Evolutionary conservation across 441 rosid species (phyloP), one percentile per base, ranked within the genome.

Genomic region (Kokia cookei): DNA sequence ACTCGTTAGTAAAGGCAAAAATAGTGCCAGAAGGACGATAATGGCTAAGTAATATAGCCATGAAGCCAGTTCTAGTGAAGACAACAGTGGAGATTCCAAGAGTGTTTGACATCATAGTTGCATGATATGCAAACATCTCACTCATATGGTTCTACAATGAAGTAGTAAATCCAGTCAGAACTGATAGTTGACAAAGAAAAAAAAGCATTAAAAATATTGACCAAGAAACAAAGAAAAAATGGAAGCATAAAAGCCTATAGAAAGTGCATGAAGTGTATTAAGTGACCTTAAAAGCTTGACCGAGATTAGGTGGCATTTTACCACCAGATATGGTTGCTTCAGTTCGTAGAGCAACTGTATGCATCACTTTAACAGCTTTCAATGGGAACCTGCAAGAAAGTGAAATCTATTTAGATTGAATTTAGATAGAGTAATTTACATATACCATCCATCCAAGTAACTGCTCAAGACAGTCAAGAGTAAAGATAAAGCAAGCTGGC

Each of bases 121-220:
- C 99, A 78, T 91, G 99, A 83, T 96, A 93, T 55, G 98, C 99
- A 87, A 93, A 93, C 97, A 92, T 96, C 89, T 92, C 99, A 2
- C 99, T 93, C 96, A 86, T 89, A 81, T 92, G 99, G 78, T 92
- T 96, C 99, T 96, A 81, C 81, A 83, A 22, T 72, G 76, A 82
- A 69, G 55, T 73, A 66, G 43, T 71, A 70, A 19, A 14, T 73
- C 29, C 42, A 4, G 72, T 79, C 57, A 81, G 69, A 55, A 55
- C 35, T 76, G 37, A 66, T 54, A 55, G 65, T 65, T 66, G 50
- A 47, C 71, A 69, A 54, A 77, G 68, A 55, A 53, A 74, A 58
- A 24, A 35, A 50, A 48, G 27, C 19, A 71, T 14, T 68, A 53
- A 59, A 45, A 58, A 47, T 35, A 13, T 14, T 37, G 45, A 50